A percentile compares a stretch with the other conserved stretches of the same genome.
phyloP scores from a whole-genome alignment of 495 filamentous ascomycete genomes.

The Xylona heveae region DNA sequence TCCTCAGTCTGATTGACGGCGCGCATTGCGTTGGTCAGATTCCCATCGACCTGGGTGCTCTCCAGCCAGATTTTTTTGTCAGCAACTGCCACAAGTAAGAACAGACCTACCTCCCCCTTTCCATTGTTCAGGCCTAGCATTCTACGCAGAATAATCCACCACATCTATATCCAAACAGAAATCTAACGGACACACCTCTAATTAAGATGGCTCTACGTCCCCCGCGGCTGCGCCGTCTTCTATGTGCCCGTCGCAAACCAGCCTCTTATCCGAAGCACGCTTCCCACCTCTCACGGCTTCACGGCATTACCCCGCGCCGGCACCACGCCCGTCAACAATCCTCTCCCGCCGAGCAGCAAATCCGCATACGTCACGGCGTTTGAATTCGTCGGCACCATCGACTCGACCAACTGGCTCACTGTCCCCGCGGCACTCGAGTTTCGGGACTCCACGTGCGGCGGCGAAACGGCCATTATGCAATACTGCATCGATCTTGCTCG shows the following conservation, averaged over 20 bases:
- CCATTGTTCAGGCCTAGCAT: not conserved
- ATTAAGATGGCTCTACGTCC: conserved; percentile 57
- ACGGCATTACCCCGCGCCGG: conserved; percentile 7
- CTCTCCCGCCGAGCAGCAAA: conserved; percentile 12
- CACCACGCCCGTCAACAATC: conserved; percentile 8
- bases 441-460: conserved; percentile 23
- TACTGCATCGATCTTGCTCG: conserved; percentile 37
- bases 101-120: not conserved
- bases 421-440: conserved; percentile 16
- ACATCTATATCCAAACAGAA: not conserved
- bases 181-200: conserved; percentile 1
- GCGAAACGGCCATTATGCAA: conserved; percentile 41
- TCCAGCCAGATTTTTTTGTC: conserved; percentile 70
- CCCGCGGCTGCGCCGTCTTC: conserved; percentile 60
- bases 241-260: conserved; percentile 62
- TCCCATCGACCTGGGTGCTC: conserved; percentile 32
- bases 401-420: conserved; percentile 17
- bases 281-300: conserved; percentile 54
- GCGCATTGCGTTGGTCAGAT: conserved; percentile 72
- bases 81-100: conserved; percentile 64
- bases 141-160: not conserved
- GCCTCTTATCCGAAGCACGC: conserved; percentile 42
- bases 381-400: conserved; percentile 18
- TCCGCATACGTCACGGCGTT: conserved; percentile 15
- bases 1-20: conserved; percentile 51